These are phyloP conservation scores for Coniochaeta sp. DNA, from an alignment of 2,329 filamentous ascomycete genomes.

Conservation along the genomic window DNA sequence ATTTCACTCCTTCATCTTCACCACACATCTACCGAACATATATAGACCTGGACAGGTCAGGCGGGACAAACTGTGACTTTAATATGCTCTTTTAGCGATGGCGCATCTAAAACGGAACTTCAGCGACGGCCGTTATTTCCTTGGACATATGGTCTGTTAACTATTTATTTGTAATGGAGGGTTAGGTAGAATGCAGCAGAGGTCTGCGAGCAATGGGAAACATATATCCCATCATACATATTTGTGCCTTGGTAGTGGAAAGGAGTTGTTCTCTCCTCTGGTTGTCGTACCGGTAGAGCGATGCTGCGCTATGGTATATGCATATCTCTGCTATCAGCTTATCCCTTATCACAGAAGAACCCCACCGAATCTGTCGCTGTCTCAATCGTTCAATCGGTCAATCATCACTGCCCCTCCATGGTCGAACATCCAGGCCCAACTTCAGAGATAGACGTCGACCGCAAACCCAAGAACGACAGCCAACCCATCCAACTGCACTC, in stretches of 20 bases:
- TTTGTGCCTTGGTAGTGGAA: not conserved
- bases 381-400: too few relatives aligned
- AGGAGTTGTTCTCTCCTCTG: too few relatives aligned
- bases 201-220: not conserved
- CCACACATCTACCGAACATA: not conserved
- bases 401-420: not conserved
- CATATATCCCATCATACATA: not conserved
- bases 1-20: not conserved
- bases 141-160: not conserved
- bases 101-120: conserved; percentile 13
- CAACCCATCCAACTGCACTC: not conserved
- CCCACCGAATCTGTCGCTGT: too few relatives aligned
- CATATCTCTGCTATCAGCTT: not conserved
- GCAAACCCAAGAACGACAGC: not conserved
- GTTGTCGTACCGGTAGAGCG: not conserved
- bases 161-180: not conserved
- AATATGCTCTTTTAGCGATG: conserved; percentile 11
- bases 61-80: not conserved
- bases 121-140: not conserved
- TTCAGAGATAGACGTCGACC: not conserved
- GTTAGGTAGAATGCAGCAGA: not conserved
- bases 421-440: not conserved
- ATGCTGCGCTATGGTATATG: not conserved
- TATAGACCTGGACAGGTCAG: not conserved
- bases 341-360: not conserved